Evolutionary conservation across 352 stramenopile genomes (phyloP).

Genomic region (Phytophthora foliorum): DNA sequence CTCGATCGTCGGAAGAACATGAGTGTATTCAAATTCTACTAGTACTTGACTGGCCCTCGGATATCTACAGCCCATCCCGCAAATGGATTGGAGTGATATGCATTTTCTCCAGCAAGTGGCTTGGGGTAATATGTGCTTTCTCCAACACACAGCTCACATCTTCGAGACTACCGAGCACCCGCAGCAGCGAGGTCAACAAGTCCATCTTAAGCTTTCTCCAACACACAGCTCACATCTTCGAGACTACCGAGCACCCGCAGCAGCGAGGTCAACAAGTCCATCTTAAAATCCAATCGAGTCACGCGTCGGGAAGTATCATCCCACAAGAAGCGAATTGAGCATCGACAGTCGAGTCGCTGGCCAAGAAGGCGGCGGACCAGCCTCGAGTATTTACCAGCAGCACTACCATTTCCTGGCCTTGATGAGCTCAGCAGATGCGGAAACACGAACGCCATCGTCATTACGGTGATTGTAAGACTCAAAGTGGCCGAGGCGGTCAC

Average conservation of each 20-base stretch:
- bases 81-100: too few relatives aligned
- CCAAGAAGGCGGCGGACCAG: constrained; percentile 17
- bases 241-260: constrained; percentile 26
- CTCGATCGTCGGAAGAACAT: neutral
- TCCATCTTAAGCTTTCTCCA: constrained; percentile 23
- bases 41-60: neutral
- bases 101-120: neutral
- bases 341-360: constrained; percentile 12
- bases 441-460: constrained; percentile 18
- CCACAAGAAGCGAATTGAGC: constrained; percentile 21
- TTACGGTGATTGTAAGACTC: constrained; percentile 20
- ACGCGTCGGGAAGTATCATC: constrained; percentile 7
- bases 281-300: constrained; percentile 11
- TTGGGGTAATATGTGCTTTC: constrained; percentile 20
- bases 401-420: neutral
- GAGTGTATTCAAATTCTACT: neutral
- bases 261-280: constrained; percentile 21
- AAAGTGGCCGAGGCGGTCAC: constrained; percentile 10
- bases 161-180: constrained; percentile 26
- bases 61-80: neutral
- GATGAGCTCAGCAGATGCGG: constrained; percentile 11
- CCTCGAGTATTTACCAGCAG: neutral
- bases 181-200: constrained; percentile 16
- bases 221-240: constrained; percentile 13
- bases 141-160: constrained; percentile 18